Conservation (phyloP, 768 basidiomycete species). For the Kwoniella europaea region DNA sequence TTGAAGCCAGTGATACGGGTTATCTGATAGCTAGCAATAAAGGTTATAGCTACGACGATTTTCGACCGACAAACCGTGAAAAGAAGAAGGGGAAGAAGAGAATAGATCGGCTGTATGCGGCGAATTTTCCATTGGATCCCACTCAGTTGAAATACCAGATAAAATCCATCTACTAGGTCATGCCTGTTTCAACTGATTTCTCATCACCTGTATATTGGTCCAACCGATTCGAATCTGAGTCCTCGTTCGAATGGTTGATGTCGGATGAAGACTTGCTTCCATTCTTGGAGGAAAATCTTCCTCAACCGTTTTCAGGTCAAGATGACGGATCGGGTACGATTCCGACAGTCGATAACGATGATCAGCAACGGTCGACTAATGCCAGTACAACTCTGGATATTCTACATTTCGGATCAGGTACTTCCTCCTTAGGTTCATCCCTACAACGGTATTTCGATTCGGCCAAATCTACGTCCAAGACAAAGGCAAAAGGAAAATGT, state of each 20-base stretch:
- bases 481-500: background rate
- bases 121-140: too few species aligned
- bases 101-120: too few species aligned
- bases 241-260: conserved; percentile 45
- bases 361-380: too few species aligned
- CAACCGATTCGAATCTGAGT: conserved; percentile 37
- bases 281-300: conserved; percentile 25
- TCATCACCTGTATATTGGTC: conserved; percentile 47
- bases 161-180: background rate
- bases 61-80: too few species aligned
- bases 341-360: too few species aligned
- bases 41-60: too few species aligned
- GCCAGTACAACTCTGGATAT: conserved; percentile 14
- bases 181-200: conserved; percentile 32
- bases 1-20: too few species aligned
- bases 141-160: too few species aligned
- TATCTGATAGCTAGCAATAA: too few species aligned
- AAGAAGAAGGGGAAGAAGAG: too few species aligned
- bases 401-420: conserved; percentile 51
- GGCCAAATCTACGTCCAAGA: background rate
- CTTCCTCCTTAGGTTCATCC: conserved; percentile 27
- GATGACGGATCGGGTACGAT: too few species aligned
- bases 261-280: conserved; percentile 24
- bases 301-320: background rate
- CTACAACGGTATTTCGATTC: background rate